Percentiles rank a stretch among this genome's conserved stretches.
Evolutionary conservation across 495 filamentous ascomycete species (phyloP).

Genomic region (Chlorociboria aeruginascens): DNA sequence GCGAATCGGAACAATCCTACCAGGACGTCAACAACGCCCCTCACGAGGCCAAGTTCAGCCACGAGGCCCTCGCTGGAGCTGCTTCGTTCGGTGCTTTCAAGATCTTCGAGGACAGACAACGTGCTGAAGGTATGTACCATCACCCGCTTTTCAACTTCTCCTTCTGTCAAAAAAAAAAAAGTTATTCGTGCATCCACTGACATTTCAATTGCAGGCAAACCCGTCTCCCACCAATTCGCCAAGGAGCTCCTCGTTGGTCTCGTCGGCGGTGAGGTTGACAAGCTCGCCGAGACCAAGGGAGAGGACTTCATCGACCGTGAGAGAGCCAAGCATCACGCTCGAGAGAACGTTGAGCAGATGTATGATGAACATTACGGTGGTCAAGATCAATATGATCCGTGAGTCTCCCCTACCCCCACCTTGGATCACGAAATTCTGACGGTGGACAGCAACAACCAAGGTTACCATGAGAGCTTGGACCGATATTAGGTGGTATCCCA

Average conservation of each 20-base stretch:
- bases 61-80: constrained; percentile 64
- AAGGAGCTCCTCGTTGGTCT: constrained; percentile 65
- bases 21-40: constrained; percentile 31
- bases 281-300: constrained; percentile 68
- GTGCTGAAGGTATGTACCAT: constrained; percentile 45
- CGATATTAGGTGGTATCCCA: no score
- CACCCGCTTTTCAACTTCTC: not conserved
- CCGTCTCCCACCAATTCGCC: constrained; percentile 59
- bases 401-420: constrained; percentile 14
- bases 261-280: constrained; percentile 66
- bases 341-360: constrained; percentile 49
- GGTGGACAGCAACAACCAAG: not conserved
- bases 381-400: constrained; percentile 38
- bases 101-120: constrained; percentile 65
- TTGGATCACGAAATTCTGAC: not conserved
- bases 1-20: constrained; percentile 37
- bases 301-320: constrained; percentile 56
- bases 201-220: constrained; percentile 41
- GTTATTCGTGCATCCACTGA: not conserved
- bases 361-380: constrained; percentile 45
- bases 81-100: constrained; percentile 75
- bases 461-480: not conserved
- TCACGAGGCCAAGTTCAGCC: constrained; percentile 53
- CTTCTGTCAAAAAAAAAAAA: not conserved
- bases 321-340: constrained; percentile 53